Conservation (phyloP, 148 eudicot genomes). For the Tetragonia tetragonoides region DNA sequence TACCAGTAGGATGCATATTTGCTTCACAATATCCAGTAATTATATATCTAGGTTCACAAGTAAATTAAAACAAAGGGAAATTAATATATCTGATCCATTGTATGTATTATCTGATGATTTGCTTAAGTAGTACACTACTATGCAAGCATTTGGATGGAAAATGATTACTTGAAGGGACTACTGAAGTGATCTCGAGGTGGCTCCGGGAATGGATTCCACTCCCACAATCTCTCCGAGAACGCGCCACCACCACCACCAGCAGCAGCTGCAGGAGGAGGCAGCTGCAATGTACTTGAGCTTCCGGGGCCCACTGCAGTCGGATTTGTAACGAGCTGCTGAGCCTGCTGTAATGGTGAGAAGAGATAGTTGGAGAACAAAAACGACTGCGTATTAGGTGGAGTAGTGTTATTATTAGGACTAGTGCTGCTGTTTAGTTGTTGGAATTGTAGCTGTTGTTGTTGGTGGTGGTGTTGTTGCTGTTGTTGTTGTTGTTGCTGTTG, state of each 20-base stretch:
- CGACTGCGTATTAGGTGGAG: constrained; percentile 17
- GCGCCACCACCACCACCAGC: constrained; percentile 21
- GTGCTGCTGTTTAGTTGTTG: constrained; percentile 21
- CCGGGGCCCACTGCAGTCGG: constrained; percentile 8
- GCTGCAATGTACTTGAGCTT: constrained; percentile 12
- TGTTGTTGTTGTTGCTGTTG: constrained; percentile 28
- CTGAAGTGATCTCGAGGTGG: constrained; percentile 49
- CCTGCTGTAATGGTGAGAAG: constrained; percentile 20
- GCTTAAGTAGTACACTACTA: neutral
- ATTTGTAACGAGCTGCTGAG: constrained; percentile 12
- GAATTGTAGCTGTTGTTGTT: constrained; percentile 29
- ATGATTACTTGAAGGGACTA: constrained; percentile 63
- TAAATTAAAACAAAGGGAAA: too few relatives aligned
- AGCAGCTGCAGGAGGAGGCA: constrained; percentile 13
- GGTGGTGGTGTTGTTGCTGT: constrained; percentile 19
- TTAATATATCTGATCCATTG: neutral
- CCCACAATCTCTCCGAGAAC: constrained; percentile 60
- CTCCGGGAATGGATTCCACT: constrained; percentile 54
- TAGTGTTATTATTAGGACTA: constrained; percentile 2
- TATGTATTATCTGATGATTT: neutral
- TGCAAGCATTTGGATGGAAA: neutral
- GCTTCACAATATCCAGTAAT: neutral
- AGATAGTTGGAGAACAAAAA: constrained; percentile 32
- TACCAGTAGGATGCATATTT: too few relatives aligned
- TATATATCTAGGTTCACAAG: neutral